Percentiles rank a stretch among this genome's conserved stretches.
Conservation (phyloP, 2,329 filamentous ascomycete genomes). For the Madurella mycetomatis region DNA sequence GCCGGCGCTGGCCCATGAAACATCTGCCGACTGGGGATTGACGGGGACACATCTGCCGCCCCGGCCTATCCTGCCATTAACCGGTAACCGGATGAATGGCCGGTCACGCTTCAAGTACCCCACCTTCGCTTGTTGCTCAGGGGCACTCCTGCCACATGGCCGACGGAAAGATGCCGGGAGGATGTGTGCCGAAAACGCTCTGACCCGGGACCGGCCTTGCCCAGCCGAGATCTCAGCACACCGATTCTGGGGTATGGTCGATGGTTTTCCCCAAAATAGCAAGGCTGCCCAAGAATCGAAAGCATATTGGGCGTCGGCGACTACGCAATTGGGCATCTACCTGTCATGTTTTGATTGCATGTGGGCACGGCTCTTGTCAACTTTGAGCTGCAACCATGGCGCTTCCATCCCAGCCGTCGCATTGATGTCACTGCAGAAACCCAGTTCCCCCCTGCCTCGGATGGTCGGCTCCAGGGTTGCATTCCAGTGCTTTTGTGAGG, state of each 20-base stretch:
- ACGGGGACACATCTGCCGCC: conserved; percentile 6
- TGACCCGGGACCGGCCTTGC: not conserved
- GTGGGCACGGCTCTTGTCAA: too few relatives aligned
- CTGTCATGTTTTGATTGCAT: not conserved
- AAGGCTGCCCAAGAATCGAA: not conserved
- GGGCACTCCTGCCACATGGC: not conserved
- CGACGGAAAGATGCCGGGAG: not conserved
- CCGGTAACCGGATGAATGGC: conserved; percentile 2
- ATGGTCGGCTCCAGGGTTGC: too few relatives aligned
- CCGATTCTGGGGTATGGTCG: not conserved
- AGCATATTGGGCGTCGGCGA: too few relatives aligned
- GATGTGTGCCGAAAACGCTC: not conserved
- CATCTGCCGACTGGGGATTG: conserved; percentile 14
- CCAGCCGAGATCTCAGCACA: not conserved
- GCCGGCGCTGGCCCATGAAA: not conserved
- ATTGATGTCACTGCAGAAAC: too few relatives aligned
- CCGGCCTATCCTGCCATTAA: conserved; percentile 4
- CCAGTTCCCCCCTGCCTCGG: too few relatives aligned
- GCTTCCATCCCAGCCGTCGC: too few relatives aligned
- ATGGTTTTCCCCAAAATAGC: not conserved
- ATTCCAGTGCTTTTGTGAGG: too few relatives aligned
- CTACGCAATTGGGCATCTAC: not conserved
- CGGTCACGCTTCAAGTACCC: not conserved
- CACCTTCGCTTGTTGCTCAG: not conserved
- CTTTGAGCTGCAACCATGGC: too few relatives aligned